These are phyloP conservation scores for Suillus cothurnatus DNA, from an alignment of 768 basidiomycete species.

Conservation along the genomic window DNA sequence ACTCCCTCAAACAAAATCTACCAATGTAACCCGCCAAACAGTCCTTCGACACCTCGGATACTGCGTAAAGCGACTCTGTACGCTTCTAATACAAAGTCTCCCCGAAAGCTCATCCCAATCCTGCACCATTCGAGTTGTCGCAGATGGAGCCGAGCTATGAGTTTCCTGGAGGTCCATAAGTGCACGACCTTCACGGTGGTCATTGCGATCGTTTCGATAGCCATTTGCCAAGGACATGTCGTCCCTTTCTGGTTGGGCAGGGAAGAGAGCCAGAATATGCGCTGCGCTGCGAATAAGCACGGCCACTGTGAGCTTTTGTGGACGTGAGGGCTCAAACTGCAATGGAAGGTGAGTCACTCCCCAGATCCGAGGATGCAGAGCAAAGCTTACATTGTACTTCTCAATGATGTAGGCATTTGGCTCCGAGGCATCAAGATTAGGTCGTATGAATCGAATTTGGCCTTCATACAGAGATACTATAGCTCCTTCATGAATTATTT, in stretches of 20 bases:
- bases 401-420: slow-evolving; percentile 18
- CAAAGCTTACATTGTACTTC: slow-evolving; percentile 21
- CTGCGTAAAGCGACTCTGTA: slow-evolving; percentile 24
- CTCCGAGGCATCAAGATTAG: slow-evolving; percentile 23
- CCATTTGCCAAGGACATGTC: not conserved
- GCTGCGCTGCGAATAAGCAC: slow-evolving; percentile 27
- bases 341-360: not conserved
- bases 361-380: not conserved
- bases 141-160: not conserved
- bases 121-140: slow-evolving; percentile 19
- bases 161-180: slow-evolving; percentile 27
- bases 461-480: slow-evolving; percentile 30
- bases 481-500: slow-evolving; percentile 28
- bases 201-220: slow-evolving; percentile 2
- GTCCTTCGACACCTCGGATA: slow-evolving; percentile 27
- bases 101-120: slow-evolving; percentile 36
- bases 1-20: not conserved
- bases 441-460: slow-evolving; percentile 27
- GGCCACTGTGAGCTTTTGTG: slow-evolving; percentile 22
- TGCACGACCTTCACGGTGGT: slow-evolving; percentile 21
- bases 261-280: slow-evolving; percentile 31
- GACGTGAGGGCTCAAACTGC: slow-evolving; percentile 23
- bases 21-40: slow-evolving; percentile 23
- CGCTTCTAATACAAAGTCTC: slow-evolving; percentile 28
- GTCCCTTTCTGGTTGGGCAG: slow-evolving; percentile 13